Base-by-base conservation (phyloP, 2,329 filamentous ascomycete genomes). In the Cyclaneusma minus region DNA sequence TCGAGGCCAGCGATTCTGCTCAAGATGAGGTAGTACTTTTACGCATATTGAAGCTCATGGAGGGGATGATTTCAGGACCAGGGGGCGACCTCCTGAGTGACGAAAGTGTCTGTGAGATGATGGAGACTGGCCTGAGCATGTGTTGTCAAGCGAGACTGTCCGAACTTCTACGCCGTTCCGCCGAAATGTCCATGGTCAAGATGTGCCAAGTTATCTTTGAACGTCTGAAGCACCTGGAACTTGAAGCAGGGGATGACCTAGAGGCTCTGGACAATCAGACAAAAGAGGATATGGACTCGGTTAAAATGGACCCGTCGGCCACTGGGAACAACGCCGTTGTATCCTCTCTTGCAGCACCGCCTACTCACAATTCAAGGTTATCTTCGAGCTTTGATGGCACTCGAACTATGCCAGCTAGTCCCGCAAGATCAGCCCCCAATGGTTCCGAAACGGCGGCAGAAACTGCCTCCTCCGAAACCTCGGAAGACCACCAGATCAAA, bases 151-250 rank as follows among this genome's bases (percentile, higher is more conserved):
- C 81, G 29, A 72, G 87, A 29, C 73, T 95, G 34, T 94, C 85
- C 7, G 85, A 94, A 42, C 73, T 95, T 4, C 58, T 98, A 29
- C 72, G 87, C 36, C 68, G 85, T 36, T 92, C 85, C 12, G 89
- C 89, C 2, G 89, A 98, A 52, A 89, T 92, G 45, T 78, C 84
- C 29, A 94, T 98, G 85, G 82, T 95, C 23, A 82, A 83, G 39
- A 98, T 98, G 89, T 95, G 89, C 47, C 89, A 98, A 54, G 84
- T 93, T 38, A 93, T 98, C 42, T 98, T 98, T 48, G 80, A 85
- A 50, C 75, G 91, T 33, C 57, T 98, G 27, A 93, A 92, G 50
- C 74, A 85, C 36, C 58, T 95, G 6, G 82, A 91, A 41, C 64
- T 80, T 24, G 77, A 85, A 45, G 68, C 73, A 13, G 71, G 71